Evolutionary conservation across 2,329 filamentous ascomycete genomes (phyloP).

Genomic region (Falciphora oryzae): DNA sequence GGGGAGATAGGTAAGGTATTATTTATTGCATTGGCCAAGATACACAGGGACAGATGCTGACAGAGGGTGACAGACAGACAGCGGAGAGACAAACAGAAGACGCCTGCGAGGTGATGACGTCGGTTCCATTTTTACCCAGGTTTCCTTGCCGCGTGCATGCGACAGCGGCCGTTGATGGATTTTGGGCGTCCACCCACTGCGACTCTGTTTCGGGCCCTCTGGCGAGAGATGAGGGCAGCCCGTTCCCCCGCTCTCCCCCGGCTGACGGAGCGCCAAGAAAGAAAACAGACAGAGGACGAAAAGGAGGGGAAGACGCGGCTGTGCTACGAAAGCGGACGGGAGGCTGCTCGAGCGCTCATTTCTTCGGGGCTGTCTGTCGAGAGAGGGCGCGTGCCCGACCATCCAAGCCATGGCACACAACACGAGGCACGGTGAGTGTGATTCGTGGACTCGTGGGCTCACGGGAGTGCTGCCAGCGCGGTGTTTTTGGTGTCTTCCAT

Average conservation of each 20-base stretch:
- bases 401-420: neutral
- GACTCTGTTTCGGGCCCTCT: neutral
- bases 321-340: neutral
- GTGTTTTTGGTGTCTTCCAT: too few relatives aligned
- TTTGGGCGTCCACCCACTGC: neutral
- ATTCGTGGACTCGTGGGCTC: too few relatives aligned
- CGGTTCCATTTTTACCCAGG: neutral
- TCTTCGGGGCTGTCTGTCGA: neutral
- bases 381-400: too few relatives aligned
- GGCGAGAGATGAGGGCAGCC: too few relatives aligned
- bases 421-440: neutral
- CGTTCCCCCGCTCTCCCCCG: too few relatives aligned
- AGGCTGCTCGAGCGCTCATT: neutral
- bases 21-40: too few relatives aligned
- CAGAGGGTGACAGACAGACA: neutral
- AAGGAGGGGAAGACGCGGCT: neutral
- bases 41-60: neutral
- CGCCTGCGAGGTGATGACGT: neutral
- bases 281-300: neutral
- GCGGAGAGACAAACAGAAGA: neutral
- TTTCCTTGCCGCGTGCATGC: neutral
- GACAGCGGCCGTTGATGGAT: too few relatives aligned
- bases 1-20: neutral
- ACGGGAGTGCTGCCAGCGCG: too few relatives aligned
- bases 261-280: neutral